Evolutionary conservation across 176 grass and related monocot species (phyloP), one percentile per base, ranked within the genome.

Genomic region (Carex littledalei): DNA sequence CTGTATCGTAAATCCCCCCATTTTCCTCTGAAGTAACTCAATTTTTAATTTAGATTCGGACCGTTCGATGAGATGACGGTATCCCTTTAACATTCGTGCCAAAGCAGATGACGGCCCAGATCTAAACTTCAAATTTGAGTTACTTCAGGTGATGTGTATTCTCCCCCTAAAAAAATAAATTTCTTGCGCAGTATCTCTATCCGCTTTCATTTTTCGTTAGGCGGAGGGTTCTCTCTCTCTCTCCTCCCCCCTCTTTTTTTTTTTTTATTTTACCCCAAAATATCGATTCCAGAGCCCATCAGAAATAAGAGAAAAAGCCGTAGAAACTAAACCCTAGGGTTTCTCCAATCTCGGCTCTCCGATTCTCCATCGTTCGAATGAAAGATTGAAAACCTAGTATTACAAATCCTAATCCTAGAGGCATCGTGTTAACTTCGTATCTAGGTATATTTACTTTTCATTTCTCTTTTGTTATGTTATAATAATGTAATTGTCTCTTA

Each of bases 251-350:
- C 72, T n/a, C 72, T 14, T 53, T 54, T 53, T 21, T 76, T 54
- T 64, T 26, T 13, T 11, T 24, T 22, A 65, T 59, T 1, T n/a
- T 49, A 37, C 35, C 60, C 10, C 52, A 35, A 64, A 47, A 65
- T 45, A 82, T 82, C 59, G 58, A 82, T 39, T 22, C 32, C n/a
- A 65, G 31, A 45, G 78, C 45, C 78, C 21, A 78, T 49, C 14
- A 18, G 56, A 54, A 29, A 56, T 56, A 56, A 2, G 10, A 0
- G 32, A 57, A 16, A 54, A 31, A 56, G 8, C 7, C 12, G 15
- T n/a, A 41, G 78, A 60, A 67, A 83, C 61, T 52, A 83, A 83
- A 83, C 80, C 80, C 80, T 62, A 83, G 80, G 80, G 80, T 83
- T 81, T 81, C 53, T 31, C 53, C 17, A 60, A 81, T 37, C 58